Base-by-base conservation (phyloP, 495 filamentous ascomycete genomes). In the Rostrohypoxylon terebratum region DNA sequence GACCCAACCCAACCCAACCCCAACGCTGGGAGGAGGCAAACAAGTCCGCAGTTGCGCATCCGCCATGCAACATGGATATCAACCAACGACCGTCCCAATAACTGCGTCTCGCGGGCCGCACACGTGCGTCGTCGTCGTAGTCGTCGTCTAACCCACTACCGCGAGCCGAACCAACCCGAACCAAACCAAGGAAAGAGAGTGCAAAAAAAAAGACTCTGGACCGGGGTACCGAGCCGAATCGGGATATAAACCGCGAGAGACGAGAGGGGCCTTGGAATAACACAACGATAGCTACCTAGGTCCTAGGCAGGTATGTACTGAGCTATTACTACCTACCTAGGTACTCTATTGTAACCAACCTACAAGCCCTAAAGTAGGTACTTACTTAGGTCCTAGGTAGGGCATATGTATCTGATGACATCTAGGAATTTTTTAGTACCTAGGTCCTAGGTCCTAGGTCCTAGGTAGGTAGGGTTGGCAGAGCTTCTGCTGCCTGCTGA, bases 171-270 rank as follows among this genome's bases (percentile, higher is more conserved):
- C 13, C 28, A 13, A 48, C 10, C 8, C 18, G 45, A 3, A 25
- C 13, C 28, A 13, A 51, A 51, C 38, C 31, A 51, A 40, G 16
- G 31, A 64, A 55, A 10, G 45, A n/a, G 36, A 31, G 18, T 1
- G n/a, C 13, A 16, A 33, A 18, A 34, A 53, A 54, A 18, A 34
- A 31, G 2, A 33, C n/a, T 13, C 51, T 4, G 3, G 18, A 58
- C 25, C 38, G 63, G 64, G 44, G 47, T 21, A 61, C 42, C 33
- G 38, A 38, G 4, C 68, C 61, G 61, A 47, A 71, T 60, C n/a
- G 31, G 61, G 68, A 60, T 25, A 71, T 48, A 71, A 71, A 11
- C 36, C 68, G 68, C 68, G 68, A 71, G 55, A 42, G 13, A 42
- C 38, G 16, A n/a, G 14, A 20, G 21, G 47, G 9, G n/a, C 47